These are phyloP conservation scores for Rubia peregrina DNA, from an alignment of 305 asterid species.

Conservation along the genomic window DNA sequence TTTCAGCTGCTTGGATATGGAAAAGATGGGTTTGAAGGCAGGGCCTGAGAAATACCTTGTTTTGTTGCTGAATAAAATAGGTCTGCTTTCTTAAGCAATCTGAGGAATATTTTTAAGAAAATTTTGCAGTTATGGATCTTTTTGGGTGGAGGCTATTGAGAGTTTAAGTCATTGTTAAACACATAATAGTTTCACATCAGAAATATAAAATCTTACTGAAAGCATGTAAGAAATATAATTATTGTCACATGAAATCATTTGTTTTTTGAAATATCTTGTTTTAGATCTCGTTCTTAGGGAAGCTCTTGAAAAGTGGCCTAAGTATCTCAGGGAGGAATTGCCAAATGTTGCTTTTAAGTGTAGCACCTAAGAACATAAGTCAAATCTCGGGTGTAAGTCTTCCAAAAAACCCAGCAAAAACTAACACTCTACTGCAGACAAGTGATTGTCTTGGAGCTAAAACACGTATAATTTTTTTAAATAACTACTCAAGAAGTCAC, in stretches of 20 bases:
- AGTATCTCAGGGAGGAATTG: conserved; percentile 86
- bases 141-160: no score
- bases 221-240: neutral
- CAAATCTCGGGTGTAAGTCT: conserved; percentile 95
- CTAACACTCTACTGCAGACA: conserved; percentile 42
- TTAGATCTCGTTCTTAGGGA: conserved; percentile 95
- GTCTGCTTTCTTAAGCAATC: conserved; percentile 23
- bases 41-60: conserved; percentile 78
- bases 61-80: conserved; percentile 85
- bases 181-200: neutral
- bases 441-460: conserved; percentile 89
- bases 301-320: conserved; percentile 91
- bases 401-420: conserved; percentile 42
- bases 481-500: conserved; percentile 84
- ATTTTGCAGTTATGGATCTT: no score
- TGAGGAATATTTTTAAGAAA: neutral
- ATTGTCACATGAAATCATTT: neutral
- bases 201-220: neutral
- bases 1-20: conserved; percentile 88
- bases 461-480: conserved; percentile 53
- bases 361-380: conserved; percentile 91
- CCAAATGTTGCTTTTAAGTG: conserved; percentile 57
- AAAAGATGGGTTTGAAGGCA: conserved; percentile 69
- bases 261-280: neutral
- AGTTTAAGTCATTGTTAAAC: no score